Base-by-base conservation (phyloP, 208 protist genomes). In the Endotrypanum monterogeii region DNA sequence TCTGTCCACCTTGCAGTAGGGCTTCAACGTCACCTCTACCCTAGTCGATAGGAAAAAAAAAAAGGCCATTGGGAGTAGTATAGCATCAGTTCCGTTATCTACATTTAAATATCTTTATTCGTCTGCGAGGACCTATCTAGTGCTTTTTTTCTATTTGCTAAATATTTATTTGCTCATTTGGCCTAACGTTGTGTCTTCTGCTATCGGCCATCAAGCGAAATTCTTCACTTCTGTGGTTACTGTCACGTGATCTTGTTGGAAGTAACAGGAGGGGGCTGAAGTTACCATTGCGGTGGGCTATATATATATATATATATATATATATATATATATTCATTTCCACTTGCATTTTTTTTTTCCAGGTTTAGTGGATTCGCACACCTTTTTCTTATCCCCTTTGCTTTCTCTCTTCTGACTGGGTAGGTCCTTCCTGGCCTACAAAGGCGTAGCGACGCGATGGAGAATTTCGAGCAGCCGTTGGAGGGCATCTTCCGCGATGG, bases 401-500 rank as follows among this genome's bases (percentile, higher is more conserved):
- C 5, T 48, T 48, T 48, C 0, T 48, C 12, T 48, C 8, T 48
- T 5, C 8, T 48, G 44, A 48, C 44, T 48, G 44, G 8, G 44
- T 48, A 48, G 44, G 52, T 6, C 25, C 52, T 56, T 56, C n/a
- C 25, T 37, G n/a, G 39, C 57, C 32, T 30, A 62, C 57, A 41
- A 18, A 52, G 48, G 66, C 28, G 8, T 41, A 16, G 30, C 28
- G 50, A 51, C 11, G 3, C 37, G 20, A 97, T 97, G 93, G 90
- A 97, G 14, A 80, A 94, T 55, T 97, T 95, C 61, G 82, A 88
- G 62, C 78, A 93, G 48, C 90, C 90, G n/a, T 66, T 97, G 54
- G 90, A 97, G 73, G 93, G 93, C 23, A 94, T 97, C 67, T 97
- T 97, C 73, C 93, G 93, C n/a, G 93, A 97, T 69, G 90, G 93